Conservation (phyloP, 495 filamentous ascomycete species). For the Hyaloscypha variabilis region DNA sequence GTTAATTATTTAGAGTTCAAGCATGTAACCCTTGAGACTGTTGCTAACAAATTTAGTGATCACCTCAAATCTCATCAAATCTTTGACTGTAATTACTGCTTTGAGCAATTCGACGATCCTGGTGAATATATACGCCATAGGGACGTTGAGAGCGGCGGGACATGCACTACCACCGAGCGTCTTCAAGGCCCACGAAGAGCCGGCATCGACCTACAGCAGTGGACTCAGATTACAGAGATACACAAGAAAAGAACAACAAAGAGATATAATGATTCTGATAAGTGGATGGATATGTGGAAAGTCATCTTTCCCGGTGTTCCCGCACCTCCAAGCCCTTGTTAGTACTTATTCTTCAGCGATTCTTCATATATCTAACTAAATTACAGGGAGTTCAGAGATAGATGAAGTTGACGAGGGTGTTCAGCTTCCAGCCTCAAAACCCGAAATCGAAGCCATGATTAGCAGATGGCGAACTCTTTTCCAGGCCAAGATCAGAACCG, state of each 20-base stretch:
- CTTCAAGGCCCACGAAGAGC: background rate
- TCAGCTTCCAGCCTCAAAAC: background rate
- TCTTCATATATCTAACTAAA: background rate
- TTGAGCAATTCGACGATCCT: background rate
- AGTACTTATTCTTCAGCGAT: background rate
- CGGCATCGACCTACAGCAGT: background rate
- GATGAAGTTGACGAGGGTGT: background rate
- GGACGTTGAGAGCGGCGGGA: background rate
- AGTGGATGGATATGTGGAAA: slow-evolving; percentile 2
- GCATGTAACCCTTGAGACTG: background rate
- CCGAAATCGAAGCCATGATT: background rate
- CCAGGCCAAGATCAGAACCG: background rate
- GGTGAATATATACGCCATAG: background rate
- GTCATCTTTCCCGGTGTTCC: background rate
- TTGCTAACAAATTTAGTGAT: background rate
- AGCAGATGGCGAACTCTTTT: background rate
- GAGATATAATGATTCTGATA: background rate
- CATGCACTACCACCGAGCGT: background rate
- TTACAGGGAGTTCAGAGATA: slow-evolving; percentile 2
- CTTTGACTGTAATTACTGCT: background rate
- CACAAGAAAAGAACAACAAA: background rate
- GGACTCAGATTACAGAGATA: background rate
- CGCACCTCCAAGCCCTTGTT: background rate
- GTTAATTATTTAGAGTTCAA: background rate
- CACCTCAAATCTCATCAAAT: background rate